Evolutionary conservation across 495 filamentous ascomycete species (phyloP).

Genomic region (Aspergillus sclerotiicarbonarius): DNA sequence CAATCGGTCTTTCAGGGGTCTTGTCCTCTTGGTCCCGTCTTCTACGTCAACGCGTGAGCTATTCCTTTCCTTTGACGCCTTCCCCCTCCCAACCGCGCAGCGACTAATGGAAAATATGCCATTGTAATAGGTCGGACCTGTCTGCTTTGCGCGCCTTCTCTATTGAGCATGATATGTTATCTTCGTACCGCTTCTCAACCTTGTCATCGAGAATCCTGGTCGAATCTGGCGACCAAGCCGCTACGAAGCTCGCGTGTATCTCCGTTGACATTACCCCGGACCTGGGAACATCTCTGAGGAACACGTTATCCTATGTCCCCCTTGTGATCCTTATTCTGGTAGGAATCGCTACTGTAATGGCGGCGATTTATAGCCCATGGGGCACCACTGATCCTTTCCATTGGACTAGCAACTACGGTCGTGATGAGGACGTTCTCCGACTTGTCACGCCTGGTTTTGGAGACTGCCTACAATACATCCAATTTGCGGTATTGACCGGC

Average conservation of each 20-base stretch:
- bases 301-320: slow-evolving; percentile 74
- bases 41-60: slow-evolving; percentile 59
- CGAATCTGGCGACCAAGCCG: slow-evolving; percentile 64
- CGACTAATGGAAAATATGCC: slow-evolving; percentile 2
- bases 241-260: slow-evolving; percentile 72
- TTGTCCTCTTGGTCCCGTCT: slow-evolving; percentile 76
- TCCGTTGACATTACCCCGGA: slow-evolving; percentile 78
- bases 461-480: slow-evolving; percentile 95
- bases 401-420: slow-evolving; percentile 94
- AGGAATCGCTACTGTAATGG: slow-evolving; percentile 74
- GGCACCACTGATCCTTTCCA: slow-evolving; percentile 83
- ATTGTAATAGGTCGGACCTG: slow-evolving; percentile 43
- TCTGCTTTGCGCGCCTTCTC: slow-evolving; percentile 65
- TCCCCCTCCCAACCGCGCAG: neutral
- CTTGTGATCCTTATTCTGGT: slow-evolving; percentile 75
- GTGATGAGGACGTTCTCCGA: slow-evolving; percentile 87
- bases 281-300: slow-evolving; percentile 60
- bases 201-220: slow-evolving; percentile 68
- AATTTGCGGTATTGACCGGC: slow-evolving; percentile 87
- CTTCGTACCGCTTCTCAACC: slow-evolving; percentile 80
- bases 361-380: slow-evolving; percentile 90
- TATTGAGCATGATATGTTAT: slow-evolving; percentile 72
- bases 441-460: slow-evolving; percentile 95
- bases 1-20: slow-evolving; percentile 53
- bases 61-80: neutral